Evolutionary conservation across 2,329 filamentous ascomycete species (phyloP), one percentile per base, ranked within the genome.

Genomic region (Aspergillus amoenus): DNA sequence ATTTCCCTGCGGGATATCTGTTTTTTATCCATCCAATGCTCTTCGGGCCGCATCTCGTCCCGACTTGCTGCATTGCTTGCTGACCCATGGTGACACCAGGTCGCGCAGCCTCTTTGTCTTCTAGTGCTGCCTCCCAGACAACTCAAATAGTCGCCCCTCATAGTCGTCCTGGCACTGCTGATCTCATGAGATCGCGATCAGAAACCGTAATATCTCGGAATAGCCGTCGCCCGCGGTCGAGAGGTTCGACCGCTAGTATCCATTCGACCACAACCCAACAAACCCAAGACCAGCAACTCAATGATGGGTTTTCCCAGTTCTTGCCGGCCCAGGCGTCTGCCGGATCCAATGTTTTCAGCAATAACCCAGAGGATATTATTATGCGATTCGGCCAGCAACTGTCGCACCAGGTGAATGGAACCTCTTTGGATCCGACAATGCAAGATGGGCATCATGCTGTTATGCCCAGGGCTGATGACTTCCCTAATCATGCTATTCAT

Each of bases 191-290:
- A 55, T 71, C 74, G 42, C 74, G 75, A 15, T 78, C 76, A 7
- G 74, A 75, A 61, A 75, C 70, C 24, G 64, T 69, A 52, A 58
- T 73, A n/a, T 77, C 76, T 12, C 70, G 73, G 50, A 70, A 67
- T 58, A 70, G 68, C 64, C 74, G 73, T 50, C 76, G 74, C 51
- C 74, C 77, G 50, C 70, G 77, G 54, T 80, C 78, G 34, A 69
- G 77, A 68, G 77, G 76, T 34, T 79, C 77, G 45, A 79, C 77
- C 9, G 73, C 76, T 34, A 80, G 78, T 60, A 75, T 79, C 48
- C 77, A 79, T 60, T 79, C 78, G n/a, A 77, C 70, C 58, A 75
- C 73, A 15, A 77, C 76, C 40, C 75, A 78, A 62, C 72, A 75
- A 55, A 74, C 73, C 32, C 75, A 76, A 51, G 75, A 78, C 49